phyloP scores from a whole-genome alignment of 352 stramenopile genomes.

The Peronosclerospora sorghi region DNA sequence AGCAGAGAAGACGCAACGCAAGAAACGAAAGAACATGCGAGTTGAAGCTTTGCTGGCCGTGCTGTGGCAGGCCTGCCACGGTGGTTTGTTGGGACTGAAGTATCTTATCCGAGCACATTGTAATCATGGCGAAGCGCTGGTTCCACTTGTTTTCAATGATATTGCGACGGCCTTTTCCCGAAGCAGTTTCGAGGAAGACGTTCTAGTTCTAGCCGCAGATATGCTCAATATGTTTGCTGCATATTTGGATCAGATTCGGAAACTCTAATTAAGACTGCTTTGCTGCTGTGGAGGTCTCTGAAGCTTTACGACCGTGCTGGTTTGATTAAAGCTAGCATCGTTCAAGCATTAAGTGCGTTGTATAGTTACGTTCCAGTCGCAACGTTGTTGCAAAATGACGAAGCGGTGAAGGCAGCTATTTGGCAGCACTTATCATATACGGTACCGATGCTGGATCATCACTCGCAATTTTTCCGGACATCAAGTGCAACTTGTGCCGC shows the following conservation, averaged over 20 bases:
- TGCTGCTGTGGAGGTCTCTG: conserved; percentile 36
- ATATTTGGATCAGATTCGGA: conserved; percentile 11
- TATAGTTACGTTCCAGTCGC: conserved; percentile 19
- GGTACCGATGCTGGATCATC: conserved; percentile 57
- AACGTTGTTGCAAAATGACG: too few relatives aligned
- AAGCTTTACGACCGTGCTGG: conserved; percentile 13
- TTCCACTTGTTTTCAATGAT: too few relatives aligned
- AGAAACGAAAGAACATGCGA: too few relatives aligned
- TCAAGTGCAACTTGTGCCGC: too few relatives aligned
- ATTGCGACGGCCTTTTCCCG: too few relatives aligned
- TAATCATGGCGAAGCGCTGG: conserved; percentile 14
- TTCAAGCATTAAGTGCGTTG: conserved; percentile 38
- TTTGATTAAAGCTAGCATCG: conserved; percentile 27
- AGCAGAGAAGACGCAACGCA: too few relatives aligned
- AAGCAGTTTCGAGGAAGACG: too few relatives aligned
- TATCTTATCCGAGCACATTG: conserved; percentile 51
- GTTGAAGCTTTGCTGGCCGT: too few relatives aligned
- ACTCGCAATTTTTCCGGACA: conserved; percentile 30
- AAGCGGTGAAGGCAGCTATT: too few relatives aligned
- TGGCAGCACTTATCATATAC: too few relatives aligned
- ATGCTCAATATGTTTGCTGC: conserved; percentile 39
- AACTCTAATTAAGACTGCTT: too few relatives aligned
- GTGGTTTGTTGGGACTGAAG: conserved; percentile 75
- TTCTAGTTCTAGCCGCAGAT: conserved; percentile 33
- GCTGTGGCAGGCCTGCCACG: conserved; percentile 89